These are phyloP conservation scores for Aspergillus niger DNA, from an alignment of 2,329 filamentous ascomycete species.

Conservation along the genomic window DNA sequence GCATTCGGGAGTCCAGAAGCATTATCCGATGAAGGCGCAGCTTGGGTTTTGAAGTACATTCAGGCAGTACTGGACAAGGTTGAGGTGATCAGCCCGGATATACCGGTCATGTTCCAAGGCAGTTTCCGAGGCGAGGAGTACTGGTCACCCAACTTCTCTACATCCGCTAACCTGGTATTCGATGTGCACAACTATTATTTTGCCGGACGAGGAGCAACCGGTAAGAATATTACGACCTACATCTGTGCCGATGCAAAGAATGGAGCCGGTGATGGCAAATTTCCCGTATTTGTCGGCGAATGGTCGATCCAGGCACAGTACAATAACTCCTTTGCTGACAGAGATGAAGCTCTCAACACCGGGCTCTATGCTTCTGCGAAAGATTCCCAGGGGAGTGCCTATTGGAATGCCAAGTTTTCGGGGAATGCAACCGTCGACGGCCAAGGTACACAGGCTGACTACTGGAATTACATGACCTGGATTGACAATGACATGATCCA, in stretches of 20 bases:
- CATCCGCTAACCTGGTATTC: constrained; percentile 24
- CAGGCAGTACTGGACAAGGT: constrained; percentile 24
- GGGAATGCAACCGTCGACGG: constrained; percentile 19
- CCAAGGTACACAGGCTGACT: constrained; percentile 16
- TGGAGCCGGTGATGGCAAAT: constrained; percentile 21
- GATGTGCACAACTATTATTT: constrained; percentile 30
- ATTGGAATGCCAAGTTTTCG: constrained; percentile 19
- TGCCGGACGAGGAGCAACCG: constrained; percentile 21
- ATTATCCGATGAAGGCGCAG: constrained; percentile 23
- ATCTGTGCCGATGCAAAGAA: constrained; percentile 22
- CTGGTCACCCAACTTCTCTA: constrained; percentile 22
- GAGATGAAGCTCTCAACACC: constrained; percentile 17
- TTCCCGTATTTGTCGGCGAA: constrained; percentile 26
- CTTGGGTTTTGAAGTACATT: constrained; percentile 27
- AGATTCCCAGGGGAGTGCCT: constrained; percentile 17
- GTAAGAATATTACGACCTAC: constrained; percentile 17
- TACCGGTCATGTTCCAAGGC: constrained; percentile 31
- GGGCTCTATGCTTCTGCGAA: constrained; percentile 20
- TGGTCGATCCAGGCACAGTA: constrained; percentile 25
- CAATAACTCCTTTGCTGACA: constrained; percentile 19
- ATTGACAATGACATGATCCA: too few species aligned
- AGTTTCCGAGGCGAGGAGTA: constrained; percentile 26
- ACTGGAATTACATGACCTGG: constrained; percentile 16
- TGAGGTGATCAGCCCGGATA: constrained; percentile 17
- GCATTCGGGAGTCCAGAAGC: constrained; percentile 27